Evolutionary conservation across 139 green algal genomes (phyloP).

Genomic region (Micractinium conductrix): DNA sequence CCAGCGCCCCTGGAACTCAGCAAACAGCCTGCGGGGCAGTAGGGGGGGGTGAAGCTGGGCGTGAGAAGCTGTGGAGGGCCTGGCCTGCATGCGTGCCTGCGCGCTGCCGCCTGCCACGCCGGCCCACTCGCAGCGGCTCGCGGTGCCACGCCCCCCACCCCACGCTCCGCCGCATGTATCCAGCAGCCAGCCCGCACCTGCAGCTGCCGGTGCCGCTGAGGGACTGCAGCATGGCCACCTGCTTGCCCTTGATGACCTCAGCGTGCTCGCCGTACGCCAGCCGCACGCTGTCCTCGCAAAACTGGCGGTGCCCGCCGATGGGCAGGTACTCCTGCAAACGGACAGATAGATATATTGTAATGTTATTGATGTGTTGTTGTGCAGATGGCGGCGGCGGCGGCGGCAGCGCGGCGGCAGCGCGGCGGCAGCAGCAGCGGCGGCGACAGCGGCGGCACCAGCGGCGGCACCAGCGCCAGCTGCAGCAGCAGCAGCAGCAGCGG

Average conservation of each 20-base stretch:
- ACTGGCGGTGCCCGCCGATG: constrained; percentile 81
- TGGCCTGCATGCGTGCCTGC: no score
- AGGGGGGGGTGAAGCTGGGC: no score
- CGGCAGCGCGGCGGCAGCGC: not conserved
- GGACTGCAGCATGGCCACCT: constrained; percentile 82
- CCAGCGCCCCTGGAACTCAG: constrained; percentile 83
- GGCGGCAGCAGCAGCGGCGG: not conserved
- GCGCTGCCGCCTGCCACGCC: no score
- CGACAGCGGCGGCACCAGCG: not conserved
- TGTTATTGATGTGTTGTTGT: no score
- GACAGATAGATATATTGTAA: no score
- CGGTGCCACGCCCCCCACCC: not conserved
- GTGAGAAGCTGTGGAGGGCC: no score
- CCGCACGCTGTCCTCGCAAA: constrained; percentile 77
- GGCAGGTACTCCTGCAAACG: constrained; percentile 70
- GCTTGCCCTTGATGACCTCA: constrained; percentile 34
- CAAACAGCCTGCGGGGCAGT: constrained; percentile 80
- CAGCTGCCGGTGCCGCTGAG: constrained; percentile 87
- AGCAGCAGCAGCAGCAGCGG: not conserved
- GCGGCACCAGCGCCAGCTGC: not conserved
- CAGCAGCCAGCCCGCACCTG: constrained; percentile 9
- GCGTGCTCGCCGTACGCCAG: constrained; percentile 84
- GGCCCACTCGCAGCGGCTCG: not conserved
- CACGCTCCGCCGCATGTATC: not conserved
- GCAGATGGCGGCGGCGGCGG: not conserved